These are phyloP conservation scores for Russula sp. DNA, from an alignment of 768 basidiomycete species.

Conservation along the genomic window DNA sequence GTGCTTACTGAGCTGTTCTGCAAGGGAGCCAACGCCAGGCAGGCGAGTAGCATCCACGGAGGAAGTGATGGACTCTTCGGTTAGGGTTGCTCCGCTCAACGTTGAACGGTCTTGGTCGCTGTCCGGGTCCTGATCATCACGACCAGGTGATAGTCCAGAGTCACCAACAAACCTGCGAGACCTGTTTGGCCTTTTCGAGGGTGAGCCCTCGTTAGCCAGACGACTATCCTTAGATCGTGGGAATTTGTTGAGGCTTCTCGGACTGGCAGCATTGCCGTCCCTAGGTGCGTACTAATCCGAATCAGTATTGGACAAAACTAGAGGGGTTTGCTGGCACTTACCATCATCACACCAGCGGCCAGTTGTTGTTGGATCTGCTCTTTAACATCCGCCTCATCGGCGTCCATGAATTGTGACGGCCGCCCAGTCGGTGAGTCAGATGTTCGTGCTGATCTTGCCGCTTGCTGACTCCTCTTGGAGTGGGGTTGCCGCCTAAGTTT, in stretches of 20 bases:
- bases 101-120: slow-evolving; percentile 48
- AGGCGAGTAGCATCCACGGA: slow-evolving; percentile 32
- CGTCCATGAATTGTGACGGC: slow-evolving; percentile 84
- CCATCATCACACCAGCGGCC: slow-evolving; percentile 65
- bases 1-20: slow-evolving; percentile 59
- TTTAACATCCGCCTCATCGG: slow-evolving; percentile 74
- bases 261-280: slow-evolving; percentile 53
- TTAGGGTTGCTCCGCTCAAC: slow-evolving; percentile 44
- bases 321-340: slow-evolving; percentile 33
- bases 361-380: slow-evolving; percentile 86
- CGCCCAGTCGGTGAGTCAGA: slow-evolving; percentile 46
- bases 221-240: slow-evolving; percentile 49
- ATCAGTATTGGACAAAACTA: background rate
- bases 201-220: slow-evolving; percentile 34
- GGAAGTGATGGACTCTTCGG: slow-evolving; percentile 45
- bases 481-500: slow-evolving; percentile 37
- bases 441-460: slow-evolving; percentile 32
- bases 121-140: slow-evolving; percentile 47
- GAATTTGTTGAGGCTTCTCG: slow-evolving; percentile 63
- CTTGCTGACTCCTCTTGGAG: slow-evolving; percentile 31
- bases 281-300: slow-evolving; percentile 50
- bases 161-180: slow-evolving; percentile 38
- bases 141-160: slow-evolving; percentile 33
- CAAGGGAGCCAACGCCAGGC: slow-evolving; percentile 43
- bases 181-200: slow-evolving; percentile 36